Conservation (phyloP, 1,284 basidiomycete genomes). For the Pseudozyma pruni region DNA sequence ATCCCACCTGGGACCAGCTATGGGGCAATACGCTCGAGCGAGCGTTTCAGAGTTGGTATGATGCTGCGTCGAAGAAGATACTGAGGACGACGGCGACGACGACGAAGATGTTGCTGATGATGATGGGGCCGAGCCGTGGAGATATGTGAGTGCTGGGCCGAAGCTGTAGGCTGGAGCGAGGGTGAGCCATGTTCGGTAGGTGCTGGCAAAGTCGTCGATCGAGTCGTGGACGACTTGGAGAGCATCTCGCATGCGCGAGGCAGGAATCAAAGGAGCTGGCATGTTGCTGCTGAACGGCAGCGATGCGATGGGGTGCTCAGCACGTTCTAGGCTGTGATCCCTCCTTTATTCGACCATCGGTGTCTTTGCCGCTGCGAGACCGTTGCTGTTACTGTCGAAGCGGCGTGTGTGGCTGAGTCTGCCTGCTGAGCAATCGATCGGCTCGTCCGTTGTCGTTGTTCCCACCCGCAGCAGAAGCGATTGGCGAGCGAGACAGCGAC, state of each 20-base stretch:
- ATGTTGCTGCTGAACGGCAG: neutral
- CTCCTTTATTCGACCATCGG: no score
- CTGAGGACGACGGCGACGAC: neutral
- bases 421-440: no score
- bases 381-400: no score
- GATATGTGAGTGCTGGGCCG: constrained; percentile 15
- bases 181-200: constrained; percentile 33
- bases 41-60: constrained; percentile 25
- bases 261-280: constrained; percentile 29
- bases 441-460: no score
- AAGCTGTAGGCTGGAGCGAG: constrained; percentile 38
- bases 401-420: no score
- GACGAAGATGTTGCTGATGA: neutral
- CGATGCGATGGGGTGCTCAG: neutral
- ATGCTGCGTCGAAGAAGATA: neutral
- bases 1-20: constrained; percentile 38
- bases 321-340: no score
- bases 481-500: neutral
- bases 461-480: no score
- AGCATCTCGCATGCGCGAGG: constrained; percentile 32
- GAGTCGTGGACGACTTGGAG: constrained; percentile 29
- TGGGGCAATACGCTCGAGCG: constrained; percentile 33
- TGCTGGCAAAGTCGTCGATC: constrained; percentile 28
- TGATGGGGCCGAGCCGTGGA: neutral
- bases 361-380: no score